phyloP scores from a whole-genome alignment of 192 early-diverging fungal genomes.

The Ambispora gerdemannii region DNA sequence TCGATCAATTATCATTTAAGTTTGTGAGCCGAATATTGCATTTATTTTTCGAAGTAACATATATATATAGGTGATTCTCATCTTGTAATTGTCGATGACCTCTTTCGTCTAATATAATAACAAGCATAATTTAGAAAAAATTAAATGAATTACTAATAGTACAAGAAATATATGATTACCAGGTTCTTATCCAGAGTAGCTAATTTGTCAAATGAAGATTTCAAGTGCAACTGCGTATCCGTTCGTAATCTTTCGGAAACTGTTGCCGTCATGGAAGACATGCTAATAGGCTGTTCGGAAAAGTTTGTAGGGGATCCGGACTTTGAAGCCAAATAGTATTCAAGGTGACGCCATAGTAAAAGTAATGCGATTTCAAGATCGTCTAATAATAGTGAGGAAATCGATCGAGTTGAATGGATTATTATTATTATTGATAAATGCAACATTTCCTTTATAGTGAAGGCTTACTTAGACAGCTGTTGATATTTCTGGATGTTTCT shows the following conservation, averaged over 20 bases:
- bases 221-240: background rate
- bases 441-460: background rate
- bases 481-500: background rate
- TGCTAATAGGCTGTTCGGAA: background rate
- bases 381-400: conserved; percentile 31
- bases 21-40: background rate
- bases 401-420: background rate
- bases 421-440: background rate
- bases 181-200: conserved; percentile 2
- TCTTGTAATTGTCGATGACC: background rate
- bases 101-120: background rate
- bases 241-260: background rate
- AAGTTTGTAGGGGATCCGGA: background rate
- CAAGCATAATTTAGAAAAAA: background rate
- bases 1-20: no score
- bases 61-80: background rate
- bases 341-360: conserved; percentile 72
- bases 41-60: conserved; percentile 20
- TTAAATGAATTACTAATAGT: background rate
- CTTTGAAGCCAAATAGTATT: conserved; percentile 47
- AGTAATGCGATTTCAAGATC: conserved; percentile 58
- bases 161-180: background rate
- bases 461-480: conserved; percentile 12
- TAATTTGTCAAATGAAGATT: conserved; percentile 7
- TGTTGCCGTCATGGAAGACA: background rate